A percentile compares a stretch with the other conserved stretches of the same genome.
Conservation (phyloP, 495 filamentous ascomycete genomes). For the Amphirosellinia nigrospora region DNA sequence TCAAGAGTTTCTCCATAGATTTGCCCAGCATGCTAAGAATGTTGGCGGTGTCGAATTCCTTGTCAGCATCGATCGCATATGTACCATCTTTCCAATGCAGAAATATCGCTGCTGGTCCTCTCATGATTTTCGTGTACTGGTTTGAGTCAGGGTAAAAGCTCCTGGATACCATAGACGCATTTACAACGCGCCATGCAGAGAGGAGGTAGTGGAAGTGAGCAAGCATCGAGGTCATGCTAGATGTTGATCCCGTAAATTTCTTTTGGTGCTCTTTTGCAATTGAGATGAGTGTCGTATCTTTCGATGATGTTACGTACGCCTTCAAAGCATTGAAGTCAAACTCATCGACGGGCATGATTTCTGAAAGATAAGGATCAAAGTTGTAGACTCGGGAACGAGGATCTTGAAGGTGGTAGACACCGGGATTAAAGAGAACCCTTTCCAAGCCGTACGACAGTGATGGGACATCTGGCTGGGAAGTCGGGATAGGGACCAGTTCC, state of each 20-base stretch:
- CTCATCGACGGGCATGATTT: slow-evolving; percentile 88
- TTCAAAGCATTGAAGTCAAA: slow-evolving; percentile 90
- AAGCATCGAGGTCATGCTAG: slow-evolving; percentile 89
- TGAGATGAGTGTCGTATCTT: slow-evolving; percentile 69
- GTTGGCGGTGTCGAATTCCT: slow-evolving; percentile 85
- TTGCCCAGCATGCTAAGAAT: slow-evolving; percentile 89
- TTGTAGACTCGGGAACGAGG: slow-evolving; percentile 88
- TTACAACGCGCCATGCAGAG: slow-evolving; percentile 79
- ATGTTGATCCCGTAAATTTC: slow-evolving; percentile 93
- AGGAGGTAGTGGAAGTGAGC: slow-evolving; percentile 93
- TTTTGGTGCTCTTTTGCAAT: slow-evolving; percentile 71
- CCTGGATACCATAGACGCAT: slow-evolving; percentile 67
- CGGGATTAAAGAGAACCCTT: slow-evolving; percentile 92
- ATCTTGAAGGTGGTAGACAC: slow-evolving; percentile 90
- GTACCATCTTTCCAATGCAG: slow-evolving; percentile 80
- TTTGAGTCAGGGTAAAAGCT: slow-evolving; percentile 62
- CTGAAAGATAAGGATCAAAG: slow-evolving; percentile 91
- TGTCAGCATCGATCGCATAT: slow-evolving; percentile 98
- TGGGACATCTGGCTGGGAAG: slow-evolving; percentile 67
- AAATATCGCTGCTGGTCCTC: slow-evolving; percentile 79
- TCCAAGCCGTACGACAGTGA: slow-evolving; percentile 79
- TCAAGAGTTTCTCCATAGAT: slow-evolving; percentile 97
- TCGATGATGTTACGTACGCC: slow-evolving; percentile 86
- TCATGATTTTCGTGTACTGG: slow-evolving; percentile 74
- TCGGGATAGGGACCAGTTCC: slow-evolving; percentile 51